Conservation (phyloP, 2,329 filamentous ascomycete species). For the Botryosphaeria agaves region DNA sequence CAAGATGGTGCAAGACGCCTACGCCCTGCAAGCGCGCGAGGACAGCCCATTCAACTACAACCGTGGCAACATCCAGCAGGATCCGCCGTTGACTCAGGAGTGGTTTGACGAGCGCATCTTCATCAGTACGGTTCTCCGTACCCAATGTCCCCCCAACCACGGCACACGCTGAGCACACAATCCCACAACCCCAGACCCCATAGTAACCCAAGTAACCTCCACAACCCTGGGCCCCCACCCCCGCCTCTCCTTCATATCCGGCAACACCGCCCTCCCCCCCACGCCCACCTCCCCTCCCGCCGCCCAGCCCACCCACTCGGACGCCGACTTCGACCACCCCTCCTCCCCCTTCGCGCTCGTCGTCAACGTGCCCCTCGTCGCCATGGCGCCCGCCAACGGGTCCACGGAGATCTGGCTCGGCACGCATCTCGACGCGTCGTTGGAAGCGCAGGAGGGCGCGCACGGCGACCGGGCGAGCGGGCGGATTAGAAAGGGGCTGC, state of each 20-base stretch:
- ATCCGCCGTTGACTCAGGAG: conserved; percentile 33
- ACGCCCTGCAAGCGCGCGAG: conserved; percentile 29
- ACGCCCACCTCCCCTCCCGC: conserved; percentile 17
- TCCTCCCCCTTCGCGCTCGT: conserved; percentile 37
- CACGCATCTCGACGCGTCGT: conserved; percentile 24
- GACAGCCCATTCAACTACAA: conserved; percentile 46
- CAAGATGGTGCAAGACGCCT: conserved; percentile 43
- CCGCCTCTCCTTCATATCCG: conserved; percentile 40
- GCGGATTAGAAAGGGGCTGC: conserved; percentile 24
- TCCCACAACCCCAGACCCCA: conserved; percentile 23
- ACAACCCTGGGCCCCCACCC: conserved; percentile 36
- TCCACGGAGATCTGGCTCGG: conserved; percentile 43
- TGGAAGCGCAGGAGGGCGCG: conserved; percentile 27
- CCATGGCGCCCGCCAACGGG: conserved; percentile 34
- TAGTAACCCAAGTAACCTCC: conserved; percentile 38
- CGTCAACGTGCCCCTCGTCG: conserved; percentile 35
- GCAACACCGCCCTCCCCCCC: conserved; percentile 38
- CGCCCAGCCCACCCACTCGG: conserved; percentile 40
- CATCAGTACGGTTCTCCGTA: conserved; percentile 33
- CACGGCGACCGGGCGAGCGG: conserved; percentile 37
- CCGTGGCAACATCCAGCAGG: conserved; percentile 42
- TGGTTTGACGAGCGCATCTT: conserved; percentile 35
- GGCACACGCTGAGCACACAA: not conserved
- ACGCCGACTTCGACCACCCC: conserved; percentile 41
- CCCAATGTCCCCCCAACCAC: not conserved